Conservation (phyloP, 306 rosid genomes). For the Casuarina glauca region DNA sequence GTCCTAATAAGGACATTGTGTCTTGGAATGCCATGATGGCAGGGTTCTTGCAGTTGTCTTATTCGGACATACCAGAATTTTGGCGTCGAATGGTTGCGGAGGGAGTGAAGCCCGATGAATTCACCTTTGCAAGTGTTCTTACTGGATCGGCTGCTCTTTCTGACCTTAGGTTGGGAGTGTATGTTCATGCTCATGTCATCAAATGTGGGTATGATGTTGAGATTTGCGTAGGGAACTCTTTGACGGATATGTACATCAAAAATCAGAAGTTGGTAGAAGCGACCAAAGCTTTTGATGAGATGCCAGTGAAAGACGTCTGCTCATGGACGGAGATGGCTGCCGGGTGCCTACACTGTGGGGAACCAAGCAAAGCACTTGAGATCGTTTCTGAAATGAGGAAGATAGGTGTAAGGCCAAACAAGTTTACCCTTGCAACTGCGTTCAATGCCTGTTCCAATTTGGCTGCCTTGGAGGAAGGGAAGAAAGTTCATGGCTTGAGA, state of each 20-base stretch:
- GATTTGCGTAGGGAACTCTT: conserved; percentile 63
- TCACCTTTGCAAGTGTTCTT: conserved; percentile 55
- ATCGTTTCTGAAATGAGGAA: conserved; percentile 49
- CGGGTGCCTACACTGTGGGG: conserved; percentile 63
- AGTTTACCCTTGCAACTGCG: conserved; percentile 73
- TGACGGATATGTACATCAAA: conserved; percentile 67
- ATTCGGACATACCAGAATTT: conserved; percentile 44
- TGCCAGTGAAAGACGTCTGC: conserved; percentile 61
- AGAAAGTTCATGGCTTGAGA: conserved; percentile 66
- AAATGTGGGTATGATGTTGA: conserved; percentile 65
- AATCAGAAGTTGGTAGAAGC: conserved; percentile 51
- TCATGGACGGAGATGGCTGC: conserved; percentile 80
- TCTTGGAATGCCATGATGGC: conserved; percentile 74
- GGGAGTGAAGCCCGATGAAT: conserved; percentile 55
- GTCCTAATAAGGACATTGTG: conserved; percentile 49
- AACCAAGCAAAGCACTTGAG: conserved; percentile 56
- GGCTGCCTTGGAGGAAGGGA: conserved; percentile 70
- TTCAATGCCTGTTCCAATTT: conserved; percentile 66
- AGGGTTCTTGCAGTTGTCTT: conserved; percentile 59
- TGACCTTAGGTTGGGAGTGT: conserved; percentile 52
- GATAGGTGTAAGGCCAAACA: conserved; percentile 50
- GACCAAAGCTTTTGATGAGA: conserved; percentile 65
- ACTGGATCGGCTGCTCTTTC: conserved; percentile 64
- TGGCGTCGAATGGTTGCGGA: conserved; percentile 49
- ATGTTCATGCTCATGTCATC: conserved; percentile 62